Percentiles rank a stretch among this genome's conserved stretches.
phyloP scores from a whole-genome alignment of 2,329 filamentous ascomycete genomes.

The Talaromyces piceae region DNA sequence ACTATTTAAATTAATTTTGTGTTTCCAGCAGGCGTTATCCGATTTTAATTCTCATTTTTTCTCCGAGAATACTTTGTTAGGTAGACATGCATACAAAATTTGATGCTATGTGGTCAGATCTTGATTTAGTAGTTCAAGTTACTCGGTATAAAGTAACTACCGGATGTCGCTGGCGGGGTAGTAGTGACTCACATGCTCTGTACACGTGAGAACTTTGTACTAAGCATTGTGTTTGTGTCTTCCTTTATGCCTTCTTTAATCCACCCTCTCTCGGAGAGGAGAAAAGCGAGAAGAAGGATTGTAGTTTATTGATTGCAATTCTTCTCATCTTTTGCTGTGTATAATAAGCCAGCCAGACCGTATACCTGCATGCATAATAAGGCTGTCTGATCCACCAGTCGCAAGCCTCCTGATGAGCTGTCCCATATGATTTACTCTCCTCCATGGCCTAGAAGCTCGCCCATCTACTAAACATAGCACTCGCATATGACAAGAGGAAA shows the following conservation, averaged over 20 bases:
- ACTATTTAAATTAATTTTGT: background rate
- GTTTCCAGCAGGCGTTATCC: background rate
- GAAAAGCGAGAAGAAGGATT: background rate
- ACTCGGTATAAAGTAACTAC: background rate
- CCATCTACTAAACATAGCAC: background rate
- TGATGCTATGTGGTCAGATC: background rate
- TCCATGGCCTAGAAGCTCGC: background rate
- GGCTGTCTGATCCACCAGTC: background rate
- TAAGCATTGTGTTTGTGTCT: background rate
- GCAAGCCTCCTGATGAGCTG: background rate
- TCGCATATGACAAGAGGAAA: background rate
- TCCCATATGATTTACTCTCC: background rate
- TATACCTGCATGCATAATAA: background rate
- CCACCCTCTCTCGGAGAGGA: no score
- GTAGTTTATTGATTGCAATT: no score
- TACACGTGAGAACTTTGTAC: background rate
- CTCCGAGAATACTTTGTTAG: slow-evolving; percentile 3
- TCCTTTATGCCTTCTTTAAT: background rate
- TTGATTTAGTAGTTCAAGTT: background rate
- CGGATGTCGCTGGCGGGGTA: background rate
- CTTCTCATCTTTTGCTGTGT: background rate
- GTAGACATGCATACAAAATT: slow-evolving; percentile 7
- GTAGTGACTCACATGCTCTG: background rate
- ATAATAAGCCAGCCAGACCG: background rate
- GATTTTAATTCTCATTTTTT: background rate